Percentiles rank a stretch among this genome's conserved stretches.
Conservation (phyloP, 2,329 filamentous ascomycete genomes). For the Scopulariopsis brevicaulis region DNA sequence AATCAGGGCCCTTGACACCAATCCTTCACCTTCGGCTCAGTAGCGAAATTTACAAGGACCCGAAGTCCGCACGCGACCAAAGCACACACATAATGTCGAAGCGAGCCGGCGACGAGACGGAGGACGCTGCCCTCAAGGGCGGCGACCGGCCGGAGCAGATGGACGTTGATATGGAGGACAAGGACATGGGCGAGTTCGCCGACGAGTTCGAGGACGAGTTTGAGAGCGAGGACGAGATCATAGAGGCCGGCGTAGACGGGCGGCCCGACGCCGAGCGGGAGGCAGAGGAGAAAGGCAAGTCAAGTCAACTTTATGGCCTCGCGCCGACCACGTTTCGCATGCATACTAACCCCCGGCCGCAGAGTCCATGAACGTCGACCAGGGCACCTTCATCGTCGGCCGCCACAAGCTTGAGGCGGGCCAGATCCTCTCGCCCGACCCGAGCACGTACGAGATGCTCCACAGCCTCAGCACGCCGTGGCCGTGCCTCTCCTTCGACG, state of each 20-base stretch:
- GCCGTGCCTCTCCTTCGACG: slow-evolving; percentile 95
- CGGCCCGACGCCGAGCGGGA: slow-evolving; percentile 86
- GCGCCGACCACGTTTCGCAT: neutral
- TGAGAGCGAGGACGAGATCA: slow-evolving; percentile 79
- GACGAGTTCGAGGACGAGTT: slow-evolving; percentile 92
- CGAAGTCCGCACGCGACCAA: neutral
- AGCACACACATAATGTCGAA: slow-evolving; percentile 41
- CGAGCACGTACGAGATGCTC: slow-evolving; percentile 95
- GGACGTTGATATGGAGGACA: slow-evolving; percentile 46
- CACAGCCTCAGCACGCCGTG: slow-evolving; percentile 89
- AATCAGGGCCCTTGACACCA: neutral
- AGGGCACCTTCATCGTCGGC: slow-evolving; percentile 91
- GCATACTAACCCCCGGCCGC: neutral
- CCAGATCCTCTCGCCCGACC: slow-evolving; percentile 82
- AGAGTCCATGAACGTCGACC: slow-evolving; percentile 71
- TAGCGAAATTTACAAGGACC: neutral
- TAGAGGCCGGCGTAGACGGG: slow-evolving; percentile 90
- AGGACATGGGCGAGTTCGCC: slow-evolving; percentile 73
- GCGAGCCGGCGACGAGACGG: slow-evolving; percentile 38
- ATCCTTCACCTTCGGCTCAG: neutral
- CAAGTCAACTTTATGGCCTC: neutral
- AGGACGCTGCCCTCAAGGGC: slow-evolving; percentile 41
- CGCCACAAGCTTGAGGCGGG: slow-evolving; percentile 83
- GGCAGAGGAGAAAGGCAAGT: slow-evolving; percentile 62
- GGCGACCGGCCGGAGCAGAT: slow-evolving; percentile 51